These are phyloP conservation scores for Diaporthe capsici DNA, from an alignment of 2,329 filamentous ascomycete genomes.

Conservation along the genomic window DNA sequence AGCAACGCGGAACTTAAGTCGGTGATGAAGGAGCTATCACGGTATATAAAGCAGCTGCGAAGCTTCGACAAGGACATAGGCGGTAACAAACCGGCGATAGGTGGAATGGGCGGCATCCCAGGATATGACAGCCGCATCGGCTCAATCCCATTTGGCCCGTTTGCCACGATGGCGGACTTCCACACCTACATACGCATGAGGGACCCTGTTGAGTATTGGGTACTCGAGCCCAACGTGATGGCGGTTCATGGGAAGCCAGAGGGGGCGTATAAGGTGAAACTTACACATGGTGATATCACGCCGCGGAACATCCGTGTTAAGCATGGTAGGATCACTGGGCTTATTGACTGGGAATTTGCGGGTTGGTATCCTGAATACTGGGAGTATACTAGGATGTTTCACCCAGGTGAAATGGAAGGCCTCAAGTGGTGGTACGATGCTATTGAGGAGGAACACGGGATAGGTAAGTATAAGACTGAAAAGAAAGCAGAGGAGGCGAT, in stretches of 20 bases:
- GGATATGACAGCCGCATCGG: background rate
- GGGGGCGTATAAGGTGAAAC: constrained; percentile 40
- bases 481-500: background rate
- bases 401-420: background rate
- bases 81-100: background rate
- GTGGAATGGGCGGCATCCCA: constrained; percentile 13
- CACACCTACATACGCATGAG: constrained; percentile 36
- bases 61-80: background rate
- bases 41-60: constrained; percentile 32
- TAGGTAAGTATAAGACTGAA: background rate
- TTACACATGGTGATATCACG: constrained; percentile 66
- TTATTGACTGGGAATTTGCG: constrained; percentile 62
- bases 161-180: background rate
- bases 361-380: constrained; percentile 62
- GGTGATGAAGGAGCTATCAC: background rate
- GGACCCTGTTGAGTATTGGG: constrained; percentile 22
- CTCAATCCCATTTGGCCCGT: background rate
- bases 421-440: background rate
- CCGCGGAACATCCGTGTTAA: constrained; percentile 59
- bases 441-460: background rate
- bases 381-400: constrained; percentile 46
- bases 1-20: constrained; percentile 1
- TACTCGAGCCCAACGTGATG: constrained; percentile 9
- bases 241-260: constrained; percentile 27
- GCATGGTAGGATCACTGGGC: constrained; percentile 55